Evolutionary conservation across 257 asterid species (phyloP), one percentile per base, ranked within the genome.

Genomic region (Capsicum pubescens): DNA sequence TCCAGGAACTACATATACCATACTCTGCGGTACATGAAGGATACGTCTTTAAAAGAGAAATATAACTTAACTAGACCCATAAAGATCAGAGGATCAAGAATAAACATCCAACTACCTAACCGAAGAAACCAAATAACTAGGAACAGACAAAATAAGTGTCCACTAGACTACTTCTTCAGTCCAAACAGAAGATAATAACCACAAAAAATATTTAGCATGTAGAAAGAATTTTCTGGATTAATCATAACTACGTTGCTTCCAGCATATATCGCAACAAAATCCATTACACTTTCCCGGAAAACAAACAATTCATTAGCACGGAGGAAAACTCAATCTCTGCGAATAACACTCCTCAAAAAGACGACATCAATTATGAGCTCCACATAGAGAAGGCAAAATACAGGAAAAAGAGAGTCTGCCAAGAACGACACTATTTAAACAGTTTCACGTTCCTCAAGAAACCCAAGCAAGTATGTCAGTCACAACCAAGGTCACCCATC

Each of bases 1-100:
- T 19, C 80, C 80, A 19, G 9, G 42, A 50, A n/a, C 35, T 44
- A 71, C 79, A 44, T 71, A 70, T n/a, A 71, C 44, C 57, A 71
- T 17, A 17, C 35, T 44, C 44, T 36, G 0, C 0, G 12, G 15
- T 48, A 8, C 19, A 72, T 72, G 80, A 72, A 71, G 48, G 59
- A 72, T 19, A 48, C 59, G 48, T 72, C n/a, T 48, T 4, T 19
- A 15, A 39, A 72, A 48, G 42, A 50, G 80, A 48, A 42, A n/a
- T n/a, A 46, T 48, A n/a, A 72, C 57, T 71, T 44, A 72, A 0
- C 13, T n/a, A 72, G 59, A 50, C 80, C 44, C 3, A 50, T 13
- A 3, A 50, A 74, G 21, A 19, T 14, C 61, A 74, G 61, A 50
- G 21, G 19, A 74, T 74, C 0, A 8, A 50, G 60, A 50, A 13